phyloP scores from a whole-genome alignment of 305 asterid genomes.

The Fraxinus angustifolia region DNA sequence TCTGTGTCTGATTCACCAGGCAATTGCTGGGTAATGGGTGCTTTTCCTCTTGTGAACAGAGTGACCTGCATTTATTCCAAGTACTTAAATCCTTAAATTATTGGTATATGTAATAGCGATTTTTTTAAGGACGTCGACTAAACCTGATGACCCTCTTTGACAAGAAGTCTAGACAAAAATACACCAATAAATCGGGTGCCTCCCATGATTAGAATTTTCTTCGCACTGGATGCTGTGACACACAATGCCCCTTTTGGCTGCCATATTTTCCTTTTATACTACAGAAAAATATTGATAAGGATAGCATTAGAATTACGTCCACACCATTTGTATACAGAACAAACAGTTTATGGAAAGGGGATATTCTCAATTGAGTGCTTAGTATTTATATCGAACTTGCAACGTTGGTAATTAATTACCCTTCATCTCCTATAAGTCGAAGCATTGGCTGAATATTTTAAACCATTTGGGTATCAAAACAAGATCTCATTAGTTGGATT shows the following conservation, averaged over 20 bases:
- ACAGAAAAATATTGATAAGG: conserved; percentile 17
- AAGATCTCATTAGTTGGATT: no score
- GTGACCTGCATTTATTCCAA: conserved; percentile 57
- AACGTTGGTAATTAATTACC: neutral
- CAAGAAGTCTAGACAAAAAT: conserved; percentile 85
- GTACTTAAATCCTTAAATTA: neutral
- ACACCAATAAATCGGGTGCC: conserved; percentile 94
- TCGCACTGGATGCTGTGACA: conserved; percentile 68
- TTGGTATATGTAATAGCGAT: neutral
- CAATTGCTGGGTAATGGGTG: conserved; percentile 83
- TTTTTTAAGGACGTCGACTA: neutral
- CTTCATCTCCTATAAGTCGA: neutral
- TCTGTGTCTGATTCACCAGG: conserved; percentile 88
- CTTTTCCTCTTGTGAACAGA: conserved; percentile 94
- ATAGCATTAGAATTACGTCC: neutral
- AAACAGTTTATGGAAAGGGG: neutral
- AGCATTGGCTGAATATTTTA: neutral
- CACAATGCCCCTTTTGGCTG: conserved; percentile 57
- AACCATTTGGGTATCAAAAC: neutral
- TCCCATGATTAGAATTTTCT: conserved; percentile 96
- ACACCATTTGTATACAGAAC: neutral
- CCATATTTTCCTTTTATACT: conserved; percentile 67
- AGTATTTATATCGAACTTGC: no score
- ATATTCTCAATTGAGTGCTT: neutral
- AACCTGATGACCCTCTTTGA: conserved; percentile 91